Evolutionary conservation across 192 early-diverging fungal genomes (phyloP).

Genomic region (Linnemannia zychae): DNA sequence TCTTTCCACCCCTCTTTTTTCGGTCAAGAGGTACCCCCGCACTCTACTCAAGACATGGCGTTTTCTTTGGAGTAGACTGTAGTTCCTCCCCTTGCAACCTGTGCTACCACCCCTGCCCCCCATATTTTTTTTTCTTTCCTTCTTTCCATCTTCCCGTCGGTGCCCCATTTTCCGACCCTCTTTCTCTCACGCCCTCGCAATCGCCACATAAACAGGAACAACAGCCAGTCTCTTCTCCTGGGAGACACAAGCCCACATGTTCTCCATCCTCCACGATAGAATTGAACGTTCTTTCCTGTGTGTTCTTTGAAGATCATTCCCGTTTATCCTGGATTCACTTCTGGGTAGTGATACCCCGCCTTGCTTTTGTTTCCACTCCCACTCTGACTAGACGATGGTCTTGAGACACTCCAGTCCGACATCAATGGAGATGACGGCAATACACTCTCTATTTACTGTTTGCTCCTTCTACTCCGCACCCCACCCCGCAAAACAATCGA

Average conservation of each 20-base stretch:
- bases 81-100: background rate
- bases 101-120: background rate
- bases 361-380: no score
- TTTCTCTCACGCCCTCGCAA: background rate
- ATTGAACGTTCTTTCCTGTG: background rate
- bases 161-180: background rate
- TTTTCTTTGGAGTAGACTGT: conserved; percentile 2
- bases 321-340: background rate
- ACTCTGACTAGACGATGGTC: no score
- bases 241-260: background rate
- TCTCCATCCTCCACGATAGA: background rate
- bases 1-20: background rate
- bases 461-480: no score
- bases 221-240: background rate
- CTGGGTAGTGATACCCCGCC: no score
- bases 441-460: no score
- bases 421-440: no score
- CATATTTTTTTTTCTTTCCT: background rate
- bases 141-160: background rate
- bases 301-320: background rate
- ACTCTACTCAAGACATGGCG: background rate
- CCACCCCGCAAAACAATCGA: no score
- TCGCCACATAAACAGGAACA: background rate
- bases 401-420: no score
- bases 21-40: background rate